These are phyloP conservation scores for Candida glucosophila DNA, from an alignment of 1,139 yeast genomes.

Conservation along the genomic window DNA sequence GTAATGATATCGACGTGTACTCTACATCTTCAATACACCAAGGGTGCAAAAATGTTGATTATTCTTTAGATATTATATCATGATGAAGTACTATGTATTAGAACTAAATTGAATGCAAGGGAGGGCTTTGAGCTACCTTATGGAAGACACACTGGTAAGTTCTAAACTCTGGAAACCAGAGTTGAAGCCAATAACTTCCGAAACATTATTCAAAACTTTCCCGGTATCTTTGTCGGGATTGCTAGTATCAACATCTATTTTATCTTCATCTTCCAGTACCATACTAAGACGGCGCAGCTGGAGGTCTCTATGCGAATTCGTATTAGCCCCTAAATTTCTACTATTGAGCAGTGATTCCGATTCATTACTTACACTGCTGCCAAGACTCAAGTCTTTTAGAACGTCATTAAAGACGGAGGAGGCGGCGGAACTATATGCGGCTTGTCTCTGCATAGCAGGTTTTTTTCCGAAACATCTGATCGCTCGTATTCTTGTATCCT, in stretches of 20 bases:
- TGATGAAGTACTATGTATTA: slow-evolving; percentile 6
- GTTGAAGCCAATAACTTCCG: slow-evolving; percentile 35
- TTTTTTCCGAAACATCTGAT: slow-evolving; percentile 39
- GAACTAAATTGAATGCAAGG: slow-evolving; percentile 2
- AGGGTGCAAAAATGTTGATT: slow-evolving; percentile 75
- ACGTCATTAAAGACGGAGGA: slow-evolving; percentile 12
- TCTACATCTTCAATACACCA: slow-evolving; percentile 93
- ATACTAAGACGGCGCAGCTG: neutral
- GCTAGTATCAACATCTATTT: slow-evolving; percentile 3
- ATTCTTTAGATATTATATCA: slow-evolving; percentile 68
- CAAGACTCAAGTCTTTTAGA: slow-evolving; percentile 21
- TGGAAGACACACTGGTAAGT: slow-evolving; percentile 31
- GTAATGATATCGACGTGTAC: slow-evolving; percentile 80
- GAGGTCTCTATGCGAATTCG: slow-evolving; percentile 1
- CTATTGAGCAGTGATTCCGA: slow-evolving; percentile 24
- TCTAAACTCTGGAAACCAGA: slow-evolving; percentile 35
- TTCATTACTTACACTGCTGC: slow-evolving; percentile 14
- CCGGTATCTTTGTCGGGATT: slow-evolving; percentile 13
- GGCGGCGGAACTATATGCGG: slow-evolving; percentile 2
- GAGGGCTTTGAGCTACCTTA: slow-evolving; percentile 15
- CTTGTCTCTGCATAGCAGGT: slow-evolving; percentile 6
- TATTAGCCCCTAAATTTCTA: slow-evolving; percentile 6
- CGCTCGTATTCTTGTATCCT: slow-evolving; percentile 85
- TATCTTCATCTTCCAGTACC: slow-evolving; percentile 5
- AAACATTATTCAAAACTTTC: slow-evolving; percentile 25